Conservation (phyloP, 495 filamentous ascomycete species). For the Aspergillus carlsbadensis region DNA sequence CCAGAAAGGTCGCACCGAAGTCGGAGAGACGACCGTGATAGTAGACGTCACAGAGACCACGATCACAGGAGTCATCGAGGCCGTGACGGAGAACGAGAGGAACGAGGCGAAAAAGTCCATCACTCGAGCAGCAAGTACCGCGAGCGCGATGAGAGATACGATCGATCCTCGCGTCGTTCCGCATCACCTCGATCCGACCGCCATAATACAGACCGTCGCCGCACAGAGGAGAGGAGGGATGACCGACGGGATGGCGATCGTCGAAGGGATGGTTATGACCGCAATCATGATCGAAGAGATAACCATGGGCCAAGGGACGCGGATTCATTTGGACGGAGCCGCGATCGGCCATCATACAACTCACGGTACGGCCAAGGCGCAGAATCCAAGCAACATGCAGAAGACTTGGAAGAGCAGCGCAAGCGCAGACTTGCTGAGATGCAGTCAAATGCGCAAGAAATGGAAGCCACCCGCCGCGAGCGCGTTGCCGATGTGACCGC, state of each 20-base stretch:
- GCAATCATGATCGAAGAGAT: constrained; percentile 17
- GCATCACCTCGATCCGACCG: constrained; percentile 24
- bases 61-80: constrained; percentile 22
- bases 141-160: constrained; percentile 31
- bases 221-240: constrained; percentile 15
- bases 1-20: constrained; percentile 27
- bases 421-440: constrained; percentile 75
- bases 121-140: constrained; percentile 24
- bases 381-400: constrained; percentile 14
- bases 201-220: constrained; percentile 10
- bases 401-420: constrained; percentile 40
- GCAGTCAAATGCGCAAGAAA: constrained; percentile 76
- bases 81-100: constrained; percentile 19
- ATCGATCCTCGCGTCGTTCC: constrained; percentile 22
- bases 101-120: constrained; percentile 24
- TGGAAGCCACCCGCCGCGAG: constrained; percentile 71
- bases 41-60: constrained; percentile 22
- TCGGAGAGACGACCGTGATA: constrained; percentile 33
- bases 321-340: constrained; percentile 20
- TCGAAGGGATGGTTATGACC: constrained; percentile 15
- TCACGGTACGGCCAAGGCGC: constrained; percentile 3
- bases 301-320: constrained; percentile 20
- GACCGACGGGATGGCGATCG: constrained; percentile 8
- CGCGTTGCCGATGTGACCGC: constrained; percentile 67
- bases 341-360: constrained; percentile 22